A percentile compares a stretch with the other conserved stretches of the same genome.
These are phyloP conservation scores for Fusarium keratoplasticum DNA, from an alignment of 2,329 filamentous ascomycete genomes.

Conservation along the genomic window DNA sequence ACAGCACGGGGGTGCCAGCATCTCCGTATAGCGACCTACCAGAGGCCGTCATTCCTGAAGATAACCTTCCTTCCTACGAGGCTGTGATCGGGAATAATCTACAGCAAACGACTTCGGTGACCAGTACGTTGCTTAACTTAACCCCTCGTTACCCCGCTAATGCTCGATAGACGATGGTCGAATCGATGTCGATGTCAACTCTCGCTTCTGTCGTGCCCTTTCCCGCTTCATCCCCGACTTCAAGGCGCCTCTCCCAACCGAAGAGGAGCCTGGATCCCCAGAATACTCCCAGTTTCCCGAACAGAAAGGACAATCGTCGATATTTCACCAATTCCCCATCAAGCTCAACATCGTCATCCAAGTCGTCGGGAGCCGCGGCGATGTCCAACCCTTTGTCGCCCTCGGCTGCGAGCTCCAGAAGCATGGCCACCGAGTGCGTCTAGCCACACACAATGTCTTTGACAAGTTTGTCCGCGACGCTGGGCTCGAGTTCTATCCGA, in stretches of 20 bases:
- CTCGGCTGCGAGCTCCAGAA: constrained; percentile 77
- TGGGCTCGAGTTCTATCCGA: constrained; percentile 64
- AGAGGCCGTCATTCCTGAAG: constrained; percentile 14
- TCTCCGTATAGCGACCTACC: constrained; percentile 24
- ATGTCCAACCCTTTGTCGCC: constrained; percentile 82
- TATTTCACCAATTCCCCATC: constrained; percentile 10
- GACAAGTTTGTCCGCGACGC: constrained; percentile 59
- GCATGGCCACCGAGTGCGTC: constrained; percentile 77
- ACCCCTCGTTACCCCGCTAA: neutral
- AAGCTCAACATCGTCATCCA: constrained; percentile 78
- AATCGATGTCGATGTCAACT: constrained; percentile 27
- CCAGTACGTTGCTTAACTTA: neutral
- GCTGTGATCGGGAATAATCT: constrained; percentile 10
- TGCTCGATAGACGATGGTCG: constrained; percentile 20
- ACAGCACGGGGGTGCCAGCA: neutral
- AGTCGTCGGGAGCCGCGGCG: constrained; percentile 82
- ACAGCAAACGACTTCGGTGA: constrained; percentile 11
- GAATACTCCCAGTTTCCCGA: neutral
- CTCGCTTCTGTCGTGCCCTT: constrained; percentile 28
- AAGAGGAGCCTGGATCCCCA: neutral
- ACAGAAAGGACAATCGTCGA: neutral
- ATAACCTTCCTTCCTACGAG: constrained; percentile 23
- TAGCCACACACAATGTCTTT: constrained; percentile 73
- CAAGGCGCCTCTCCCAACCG: constrained; percentile 7
- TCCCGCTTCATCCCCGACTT: constrained; percentile 29